Evolutionary conservation across 2,329 filamentous ascomycete species (phyloP).

Genomic region (Claviceps purpurea): DNA sequence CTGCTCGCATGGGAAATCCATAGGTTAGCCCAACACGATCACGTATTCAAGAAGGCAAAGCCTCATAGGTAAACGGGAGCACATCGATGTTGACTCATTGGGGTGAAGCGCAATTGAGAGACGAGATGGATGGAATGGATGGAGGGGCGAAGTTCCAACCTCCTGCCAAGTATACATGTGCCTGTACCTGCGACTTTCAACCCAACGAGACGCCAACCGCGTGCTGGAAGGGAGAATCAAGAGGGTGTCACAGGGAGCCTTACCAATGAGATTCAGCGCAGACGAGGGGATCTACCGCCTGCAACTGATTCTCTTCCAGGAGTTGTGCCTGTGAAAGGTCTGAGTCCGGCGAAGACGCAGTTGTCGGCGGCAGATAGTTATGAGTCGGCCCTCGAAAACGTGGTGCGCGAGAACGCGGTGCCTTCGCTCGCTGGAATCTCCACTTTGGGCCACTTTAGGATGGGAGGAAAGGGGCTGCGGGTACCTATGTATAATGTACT

Average conservation of each 20-base stretch:
- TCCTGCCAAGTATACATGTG: background rate
- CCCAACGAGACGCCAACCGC: background rate
- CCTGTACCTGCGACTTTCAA: background rate
- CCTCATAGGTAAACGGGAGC: background rate
- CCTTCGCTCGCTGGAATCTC: constrained; percentile 13
- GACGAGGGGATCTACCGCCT: constrained; percentile 44
- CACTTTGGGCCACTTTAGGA: background rate
- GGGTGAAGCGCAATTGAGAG: background rate
- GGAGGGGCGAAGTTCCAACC: background rate
- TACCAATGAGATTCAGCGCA: constrained; percentile 48
- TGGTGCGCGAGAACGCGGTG: constrained; percentile 20
- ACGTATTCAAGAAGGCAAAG: background rate
- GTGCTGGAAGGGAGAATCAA: background rate
- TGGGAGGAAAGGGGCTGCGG: constrained; percentile 7
- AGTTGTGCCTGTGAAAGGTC: constrained; percentile 11
- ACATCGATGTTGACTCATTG: background rate
- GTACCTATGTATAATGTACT: background rate
- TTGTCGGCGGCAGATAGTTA: constrained; percentile 2
- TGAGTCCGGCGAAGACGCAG: constrained; percentile 12
- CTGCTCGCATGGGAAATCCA: constrained; percentile 14
- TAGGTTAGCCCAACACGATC: constrained; percentile 13
- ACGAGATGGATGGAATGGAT: background rate
- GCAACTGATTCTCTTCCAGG: constrained; percentile 40
- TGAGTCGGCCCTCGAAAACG: constrained; percentile 8
- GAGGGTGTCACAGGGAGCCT: constrained; percentile 14